Conservation (phyloP, 441 rosid genomes). For the Erodium chrysanthum region DNA sequence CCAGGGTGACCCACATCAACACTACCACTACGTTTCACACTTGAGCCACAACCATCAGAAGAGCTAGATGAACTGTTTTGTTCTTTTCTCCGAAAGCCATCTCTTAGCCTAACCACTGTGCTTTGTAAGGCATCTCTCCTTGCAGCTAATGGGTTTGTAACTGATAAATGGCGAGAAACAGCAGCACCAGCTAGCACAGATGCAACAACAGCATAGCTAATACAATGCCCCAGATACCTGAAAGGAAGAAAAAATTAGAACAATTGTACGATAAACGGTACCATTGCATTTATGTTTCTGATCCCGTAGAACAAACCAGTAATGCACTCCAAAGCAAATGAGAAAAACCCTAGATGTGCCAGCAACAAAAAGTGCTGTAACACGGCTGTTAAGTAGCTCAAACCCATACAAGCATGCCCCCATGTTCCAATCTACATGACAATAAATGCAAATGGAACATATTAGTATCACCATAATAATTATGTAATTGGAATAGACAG, state of each 20-base stretch:
- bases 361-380: conserved; percentile 82
- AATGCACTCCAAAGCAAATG: conserved; percentile 98
- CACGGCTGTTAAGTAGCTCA: conserved; percentile 86
- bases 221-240: conserved; percentile 98
- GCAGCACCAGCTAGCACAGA: conserved; percentile 94
- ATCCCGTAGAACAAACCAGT: conserved; percentile 59
- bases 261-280: conserved; percentile 19
- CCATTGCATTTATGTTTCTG: conserved; percentile 1
- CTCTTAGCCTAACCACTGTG: conserved; percentile 95
- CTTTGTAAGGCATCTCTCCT: conserved; percentile 96
- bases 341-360: conserved; percentile 89
- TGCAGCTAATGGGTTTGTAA: conserved; percentile 85
- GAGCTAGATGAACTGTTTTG: conserved; percentile 90
- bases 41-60: conserved; percentile 99
- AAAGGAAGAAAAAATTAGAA: conserved; percentile 20
- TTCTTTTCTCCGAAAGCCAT: conserved; percentile 92
- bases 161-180: conserved; percentile 89
- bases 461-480: conserved; percentile 22
- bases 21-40: conserved; percentile 87
- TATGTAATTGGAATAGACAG: conserved; percentile 16
- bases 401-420: conserved; percentile 99
- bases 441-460: conserved; percentile 11
- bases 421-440: conserved; percentile 85
- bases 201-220: conserved; percentile 95
- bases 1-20: conserved; percentile 71